Conservation (phyloP, 192 early-diverging fungal genomes). For the Coemansia sp. region DNA sequence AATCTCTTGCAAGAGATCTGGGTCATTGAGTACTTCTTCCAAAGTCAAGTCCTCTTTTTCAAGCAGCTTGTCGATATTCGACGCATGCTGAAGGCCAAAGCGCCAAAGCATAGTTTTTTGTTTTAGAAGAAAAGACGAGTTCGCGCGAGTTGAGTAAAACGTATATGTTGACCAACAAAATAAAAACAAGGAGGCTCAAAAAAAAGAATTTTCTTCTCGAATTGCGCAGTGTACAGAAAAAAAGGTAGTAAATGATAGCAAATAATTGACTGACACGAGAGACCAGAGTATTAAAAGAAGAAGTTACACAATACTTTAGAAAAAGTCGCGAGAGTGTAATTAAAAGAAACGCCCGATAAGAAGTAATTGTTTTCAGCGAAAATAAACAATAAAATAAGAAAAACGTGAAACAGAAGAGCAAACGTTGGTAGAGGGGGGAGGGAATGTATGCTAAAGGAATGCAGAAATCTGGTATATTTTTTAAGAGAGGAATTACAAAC, state of each 20-base stretch:
- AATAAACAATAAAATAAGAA: slow-evolving; percentile 3
- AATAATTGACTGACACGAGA: no score
- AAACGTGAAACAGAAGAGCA: background rate
- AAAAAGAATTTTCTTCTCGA: no score
- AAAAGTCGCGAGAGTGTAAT: background rate
- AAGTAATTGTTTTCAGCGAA: no score
- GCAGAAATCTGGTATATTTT: no score
- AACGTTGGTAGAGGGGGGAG: no score
- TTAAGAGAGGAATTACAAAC: no score
- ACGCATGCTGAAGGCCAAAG: slow-evolving; percentile 89
- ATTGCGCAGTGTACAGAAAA: no score
- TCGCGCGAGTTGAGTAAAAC: background rate
- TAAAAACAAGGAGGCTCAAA: no score
- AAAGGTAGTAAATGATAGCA: no score
- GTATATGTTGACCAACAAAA: no score
- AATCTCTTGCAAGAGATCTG: slow-evolving; percentile 92
- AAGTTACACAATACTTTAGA: background rate
- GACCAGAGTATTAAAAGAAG: no score
- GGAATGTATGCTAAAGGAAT: no score
- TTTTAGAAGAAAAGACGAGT: slow-evolving; percentile 2
- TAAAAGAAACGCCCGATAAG: slow-evolving; percentile 1
- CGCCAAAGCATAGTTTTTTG: slow-evolving; percentile 78
- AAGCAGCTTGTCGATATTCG: slow-evolving; percentile 88
- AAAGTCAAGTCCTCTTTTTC: slow-evolving; percentile 88
- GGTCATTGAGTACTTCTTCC: slow-evolving; percentile 89